Evolutionary conservation across 2,329 filamentous ascomycete species (phyloP).

Genomic region (Pyrenophora graminea): DNA sequence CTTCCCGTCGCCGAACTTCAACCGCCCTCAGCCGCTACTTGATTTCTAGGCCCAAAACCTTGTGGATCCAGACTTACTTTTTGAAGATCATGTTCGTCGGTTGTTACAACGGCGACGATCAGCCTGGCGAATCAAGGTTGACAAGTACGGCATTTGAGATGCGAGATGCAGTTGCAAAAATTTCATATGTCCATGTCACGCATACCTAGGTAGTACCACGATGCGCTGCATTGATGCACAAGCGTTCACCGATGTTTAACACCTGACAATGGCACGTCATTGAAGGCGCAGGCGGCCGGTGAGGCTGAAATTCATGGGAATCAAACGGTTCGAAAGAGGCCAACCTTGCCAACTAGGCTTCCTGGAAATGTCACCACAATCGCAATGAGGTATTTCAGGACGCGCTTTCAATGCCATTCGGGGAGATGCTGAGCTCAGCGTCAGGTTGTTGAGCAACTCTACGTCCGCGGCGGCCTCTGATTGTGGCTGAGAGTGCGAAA

Average conservation of each 20-base stretch:
- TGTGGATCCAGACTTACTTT: constrained; percentile 1
- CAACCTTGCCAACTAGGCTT: neutral
- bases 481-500: too few species aligned
- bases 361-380: neutral
- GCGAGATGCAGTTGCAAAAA: constrained; percentile 1
- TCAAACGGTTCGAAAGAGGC: constrained; percentile 1
- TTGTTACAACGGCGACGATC: constrained; percentile 6
- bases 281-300: neutral
- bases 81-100: constrained; percentile 13
- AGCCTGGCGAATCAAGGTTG: neutral
- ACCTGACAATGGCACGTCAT: neutral
- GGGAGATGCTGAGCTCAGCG: neutral
- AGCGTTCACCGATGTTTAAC: neutral
- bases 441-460: neutral
- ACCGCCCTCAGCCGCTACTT: neutral
- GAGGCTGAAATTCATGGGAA: neutral
- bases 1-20: constrained; percentile 1
- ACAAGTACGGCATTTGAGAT: neutral
- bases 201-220: neutral
- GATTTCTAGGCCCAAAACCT: neutral
- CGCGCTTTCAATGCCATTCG: neutral
- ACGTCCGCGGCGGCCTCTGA: neutral
- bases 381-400: neutral
- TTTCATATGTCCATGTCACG: neutral
- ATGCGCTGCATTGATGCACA: neutral